Evolutionary conservation across 2,329 filamentous ascomycete genomes (phyloP), one percentile per base, ranked within the genome.

Genomic region (Alternaria hordeiaustralica): DNA sequence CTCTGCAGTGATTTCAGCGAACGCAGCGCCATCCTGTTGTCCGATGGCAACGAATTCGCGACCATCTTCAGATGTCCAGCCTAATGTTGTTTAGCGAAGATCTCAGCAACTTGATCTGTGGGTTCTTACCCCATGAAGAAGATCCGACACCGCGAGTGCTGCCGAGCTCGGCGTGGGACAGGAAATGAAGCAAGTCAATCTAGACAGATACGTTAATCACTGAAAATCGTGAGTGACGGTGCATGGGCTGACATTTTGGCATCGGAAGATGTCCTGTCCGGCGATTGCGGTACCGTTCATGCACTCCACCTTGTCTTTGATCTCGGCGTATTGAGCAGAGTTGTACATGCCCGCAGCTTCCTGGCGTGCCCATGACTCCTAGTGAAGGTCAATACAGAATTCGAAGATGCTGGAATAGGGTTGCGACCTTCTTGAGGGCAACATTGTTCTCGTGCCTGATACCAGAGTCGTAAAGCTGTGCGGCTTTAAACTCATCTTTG

Each of bases 111-210:
- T 15, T 12, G 2, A 20, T 21, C 15, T 43, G 5, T 44, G 12
- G n/a, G 2, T 9, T 21, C 49, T 51, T 61, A 65, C 71, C 86
- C 85, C 85, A 87, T 0, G 84, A 85, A 3, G 80, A 82, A 15
- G 80, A 82, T 8, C 82, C 82, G 51, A 82, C 79, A 30, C 80
- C 81, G 20, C 69, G 75, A 23, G 70, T 75, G 66, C 84, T 85
- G 6, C 86, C 87, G 2, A 89, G 82, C 26, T 83, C 82, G 4
- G 82, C 81, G 68, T 89, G 87, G 43, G 82, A 83, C 47, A 86
- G 75, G 76, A 89, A 88, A 68, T 86, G 84, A 70, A 87, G 84
- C 3, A 87, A 81, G 66, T 88, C 86, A 18, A 87, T 81, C 79
- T 78, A 20, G 15, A n/a, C 28, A 3, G 15, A 13, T 23, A 25